Conservation (phyloP, 805 yeast genomes). For the Candida methanosorbosa region DNA sequence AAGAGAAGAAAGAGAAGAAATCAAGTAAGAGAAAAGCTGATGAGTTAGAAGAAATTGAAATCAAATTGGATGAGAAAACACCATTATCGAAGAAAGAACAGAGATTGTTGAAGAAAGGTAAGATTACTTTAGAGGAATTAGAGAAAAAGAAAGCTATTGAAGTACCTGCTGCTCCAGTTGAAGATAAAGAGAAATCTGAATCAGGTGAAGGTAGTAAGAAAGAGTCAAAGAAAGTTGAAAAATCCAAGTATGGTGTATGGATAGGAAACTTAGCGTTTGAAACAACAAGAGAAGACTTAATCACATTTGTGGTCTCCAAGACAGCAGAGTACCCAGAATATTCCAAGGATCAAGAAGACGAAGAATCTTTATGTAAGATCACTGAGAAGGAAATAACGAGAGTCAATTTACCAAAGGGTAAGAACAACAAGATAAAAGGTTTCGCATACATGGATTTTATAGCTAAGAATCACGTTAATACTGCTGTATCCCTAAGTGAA, state of each 20-base stretch:
- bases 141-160: conserved; percentile 25
- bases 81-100: conserved; percentile 91
- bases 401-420: conserved; percentile 69
- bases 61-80: conserved; percentile 51
- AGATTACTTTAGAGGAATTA: conserved; percentile 49
- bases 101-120: conserved; percentile 74
- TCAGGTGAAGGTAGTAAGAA: conserved; percentile 22
- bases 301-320: conserved; percentile 53
- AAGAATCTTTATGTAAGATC: conserved; percentile 28
- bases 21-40: conserved; percentile 25
- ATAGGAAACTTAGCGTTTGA: conserved; percentile 87
- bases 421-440: conserved; percentile 64
- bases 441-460: conserved; percentile 86
- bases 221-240: conserved; percentile 16
- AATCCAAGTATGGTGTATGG: conserved; percentile 77
- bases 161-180: too few species aligned
- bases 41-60: conserved; percentile 50
- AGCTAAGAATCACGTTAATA: conserved; percentile 46
- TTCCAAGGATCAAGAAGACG: conserved; percentile 9
- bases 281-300: conserved; percentile 67
- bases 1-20: conserved; percentile 16
- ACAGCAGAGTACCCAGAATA: conserved; percentile 32
- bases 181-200: conserved; percentile 10
- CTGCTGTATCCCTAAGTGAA: conserved; percentile 66
- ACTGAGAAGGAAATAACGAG: conserved; percentile 58